Percentiles rank a stretch among this genome's conserved stretches.
Evolutionary conservation across 306 rosid genomes (phyloP).

Genomic region (Prunus mira): DNA sequence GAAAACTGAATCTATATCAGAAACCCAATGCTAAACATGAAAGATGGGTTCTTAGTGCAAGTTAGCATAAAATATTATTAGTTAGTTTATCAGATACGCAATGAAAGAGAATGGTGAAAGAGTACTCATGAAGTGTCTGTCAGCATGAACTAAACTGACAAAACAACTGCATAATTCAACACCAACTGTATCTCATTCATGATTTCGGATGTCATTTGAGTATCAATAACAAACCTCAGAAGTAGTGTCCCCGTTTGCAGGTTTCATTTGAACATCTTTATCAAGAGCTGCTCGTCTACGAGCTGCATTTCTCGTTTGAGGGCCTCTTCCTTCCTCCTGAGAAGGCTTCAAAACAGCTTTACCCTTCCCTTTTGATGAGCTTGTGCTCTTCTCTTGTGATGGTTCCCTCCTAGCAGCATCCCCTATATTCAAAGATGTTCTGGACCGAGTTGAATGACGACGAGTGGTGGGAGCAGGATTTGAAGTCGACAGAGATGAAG

Average conservation of each 20-base stretch:
- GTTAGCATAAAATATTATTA: neutral
- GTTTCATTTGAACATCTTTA: constrained; percentile 79
- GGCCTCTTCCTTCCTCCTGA: constrained; percentile 79
- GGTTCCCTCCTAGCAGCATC: constrained; percentile 60
- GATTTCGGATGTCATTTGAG: neutral
- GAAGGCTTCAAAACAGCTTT: constrained; percentile 90
- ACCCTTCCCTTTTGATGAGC: constrained; percentile 92
- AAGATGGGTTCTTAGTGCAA: neutral
- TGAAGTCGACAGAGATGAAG: constrained; percentile 60
- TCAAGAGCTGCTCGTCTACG: constrained; percentile 82
- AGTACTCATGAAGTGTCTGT: neutral
- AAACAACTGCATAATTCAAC: neutral
- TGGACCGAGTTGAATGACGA: constrained; percentile 82
- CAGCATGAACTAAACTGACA: neutral
- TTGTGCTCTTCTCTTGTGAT: constrained; percentile 67
- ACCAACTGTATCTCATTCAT: neutral
- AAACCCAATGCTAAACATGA: neutral
- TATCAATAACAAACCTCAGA: constrained; percentile 72
- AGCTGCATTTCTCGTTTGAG: constrained; percentile 90
- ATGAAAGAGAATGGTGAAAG: neutral
- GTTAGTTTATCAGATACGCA: neutral
- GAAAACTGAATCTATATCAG: neutral
- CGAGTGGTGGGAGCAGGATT: constrained; percentile 63
- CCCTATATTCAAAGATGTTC: constrained; percentile 79
- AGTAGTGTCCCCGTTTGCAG: constrained; percentile 79